phyloP scores from a whole-genome alignment of 495 filamentous ascomycete genomes.

The Penicillium fimorum region DNA sequence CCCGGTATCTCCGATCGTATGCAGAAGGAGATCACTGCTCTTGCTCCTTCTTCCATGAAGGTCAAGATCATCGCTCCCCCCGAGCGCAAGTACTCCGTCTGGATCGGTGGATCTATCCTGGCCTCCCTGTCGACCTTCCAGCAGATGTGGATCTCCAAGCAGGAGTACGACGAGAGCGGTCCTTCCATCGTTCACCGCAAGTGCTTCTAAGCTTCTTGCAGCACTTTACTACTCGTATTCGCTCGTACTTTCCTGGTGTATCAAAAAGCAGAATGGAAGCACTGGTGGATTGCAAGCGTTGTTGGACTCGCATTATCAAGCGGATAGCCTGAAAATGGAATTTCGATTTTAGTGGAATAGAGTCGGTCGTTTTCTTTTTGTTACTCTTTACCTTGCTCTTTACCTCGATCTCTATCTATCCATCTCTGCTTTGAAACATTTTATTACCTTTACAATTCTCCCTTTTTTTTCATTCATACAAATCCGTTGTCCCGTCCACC shows the following conservation, averaged over 20 bases:
- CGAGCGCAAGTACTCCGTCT: constrained; percentile 88
- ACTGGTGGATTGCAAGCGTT: constrained; percentile 45
- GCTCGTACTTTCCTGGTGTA: constrained; percentile 52
- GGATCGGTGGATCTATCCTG: constrained; percentile 99
- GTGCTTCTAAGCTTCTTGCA: constrained; percentile 82
- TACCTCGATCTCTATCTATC: constrained; percentile 10
- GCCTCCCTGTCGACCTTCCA: constrained; percentile 99
- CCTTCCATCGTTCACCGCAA: constrained; percentile 99
- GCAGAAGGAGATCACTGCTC: constrained; percentile 99
- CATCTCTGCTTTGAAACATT: constrained; percentile 8
- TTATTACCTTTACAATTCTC: neutral
- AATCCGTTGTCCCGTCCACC: constrained; percentile 6
- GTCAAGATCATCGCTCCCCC: constrained; percentile 77
- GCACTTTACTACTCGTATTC: constrained; percentile 43
- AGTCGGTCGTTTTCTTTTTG: constrained; percentile 35
- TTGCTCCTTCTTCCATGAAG: constrained; percentile 94
- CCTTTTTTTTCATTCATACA: constrained; percentile 6
- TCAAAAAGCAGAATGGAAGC: constrained; percentile 49
- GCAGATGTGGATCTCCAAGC: constrained; percentile 99
- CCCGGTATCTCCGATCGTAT: constrained; percentile 99
- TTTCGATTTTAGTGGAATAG: constrained; percentile 50
- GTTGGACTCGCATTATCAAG: constrained; percentile 49
- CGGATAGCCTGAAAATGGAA: constrained; percentile 51
- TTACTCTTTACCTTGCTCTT: constrained; percentile 16
- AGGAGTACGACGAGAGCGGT: constrained; percentile 99